Conservation (phyloP, 768 basidiomycete genomes). For the Tulasnella sp. region DNA sequence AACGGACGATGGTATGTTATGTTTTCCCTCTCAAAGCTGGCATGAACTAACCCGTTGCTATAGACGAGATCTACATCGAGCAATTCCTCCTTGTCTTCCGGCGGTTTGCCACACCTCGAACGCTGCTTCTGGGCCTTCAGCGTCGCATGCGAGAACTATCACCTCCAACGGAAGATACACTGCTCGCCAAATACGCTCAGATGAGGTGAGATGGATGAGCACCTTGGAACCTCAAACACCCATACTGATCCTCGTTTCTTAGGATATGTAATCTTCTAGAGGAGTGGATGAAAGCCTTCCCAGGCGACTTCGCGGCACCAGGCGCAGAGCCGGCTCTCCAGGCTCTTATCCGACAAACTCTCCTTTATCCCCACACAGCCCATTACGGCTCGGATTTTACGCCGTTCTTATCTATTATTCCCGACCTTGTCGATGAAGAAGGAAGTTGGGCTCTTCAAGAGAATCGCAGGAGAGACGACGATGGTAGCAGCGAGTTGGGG, state of each 20-base stretch:
- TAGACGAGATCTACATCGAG: constrained; percentile 72
- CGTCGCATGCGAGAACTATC: constrained; percentile 78
- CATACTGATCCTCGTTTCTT: not conserved
- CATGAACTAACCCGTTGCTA: not conserved
- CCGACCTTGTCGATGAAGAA: constrained; percentile 63
- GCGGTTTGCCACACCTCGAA: constrained; percentile 74
- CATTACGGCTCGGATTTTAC: constrained; percentile 83
- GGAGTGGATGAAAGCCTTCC: constrained; percentile 71
- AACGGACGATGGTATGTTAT: constrained; percentile 68
- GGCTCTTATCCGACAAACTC: constrained; percentile 73
- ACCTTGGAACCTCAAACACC: constrained; percentile 25
- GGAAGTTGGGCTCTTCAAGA: constrained; percentile 72
- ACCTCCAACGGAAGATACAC: constrained; percentile 67
- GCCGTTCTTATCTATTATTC: constrained; percentile 69
- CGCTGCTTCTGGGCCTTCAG: constrained; percentile 79
- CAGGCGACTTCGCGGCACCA: constrained; percentile 73
- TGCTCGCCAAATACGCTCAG: constrained; percentile 84
- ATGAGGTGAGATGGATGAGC: constrained; percentile 56
- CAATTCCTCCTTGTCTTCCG: constrained; percentile 83
- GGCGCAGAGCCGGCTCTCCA: constrained; percentile 68
- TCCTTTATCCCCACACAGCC: constrained; percentile 73
- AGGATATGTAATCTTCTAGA: constrained; percentile 80
- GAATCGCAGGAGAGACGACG: constrained; percentile 35
- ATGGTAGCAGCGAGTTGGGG: constrained; percentile 6
- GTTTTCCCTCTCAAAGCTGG: not conserved